These are phyloP conservation scores for Margaritispora aquatica DNA, from an alignment of 495 filamentous ascomycete species.

Conservation along the genomic window DNA sequence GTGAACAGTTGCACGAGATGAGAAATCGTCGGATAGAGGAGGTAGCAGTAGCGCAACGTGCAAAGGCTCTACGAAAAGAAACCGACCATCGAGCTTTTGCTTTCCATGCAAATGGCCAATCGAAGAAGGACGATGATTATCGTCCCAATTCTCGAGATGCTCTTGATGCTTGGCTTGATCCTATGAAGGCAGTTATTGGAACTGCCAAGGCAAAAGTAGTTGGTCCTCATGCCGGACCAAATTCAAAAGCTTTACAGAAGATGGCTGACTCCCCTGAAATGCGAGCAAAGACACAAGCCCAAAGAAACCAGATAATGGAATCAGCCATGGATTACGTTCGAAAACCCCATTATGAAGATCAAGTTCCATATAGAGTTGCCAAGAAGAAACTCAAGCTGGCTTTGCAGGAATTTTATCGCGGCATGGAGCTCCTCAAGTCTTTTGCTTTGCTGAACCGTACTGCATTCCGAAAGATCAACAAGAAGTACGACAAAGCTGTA, in stretches of 20 bases:
- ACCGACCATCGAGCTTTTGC: constrained; percentile 5
- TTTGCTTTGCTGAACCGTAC: constrained; percentile 87
- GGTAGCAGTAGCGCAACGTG: constrained; percentile 39
- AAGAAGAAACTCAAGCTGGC: constrained; percentile 88
- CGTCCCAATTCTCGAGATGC: constrained; percentile 17
- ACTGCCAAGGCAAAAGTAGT: constrained; percentile 18
- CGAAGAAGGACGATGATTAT: constrained; percentile 8
- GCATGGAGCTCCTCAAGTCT: constrained; percentile 83
- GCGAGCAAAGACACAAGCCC: constrained; percentile 1
- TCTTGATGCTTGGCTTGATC: constrained; percentile 18
- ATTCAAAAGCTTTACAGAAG: constrained; percentile 21
- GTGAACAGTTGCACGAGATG: constrained; percentile 84
- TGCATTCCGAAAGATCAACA: constrained; percentile 95
- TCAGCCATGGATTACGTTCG: constrained; percentile 52
- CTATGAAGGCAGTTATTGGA: constrained; percentile 15
- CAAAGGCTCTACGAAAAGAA: constrained; percentile 15
- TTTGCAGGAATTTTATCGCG: constrained; percentile 85
- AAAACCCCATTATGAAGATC: constrained; percentile 36
- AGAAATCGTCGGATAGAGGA: constrained; percentile 70
- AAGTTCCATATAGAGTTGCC: constrained; percentile 74
- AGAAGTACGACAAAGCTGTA: constrained; percentile 92
- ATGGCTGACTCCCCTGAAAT: constrained; percentile 17
- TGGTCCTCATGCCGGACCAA: constrained; percentile 12
- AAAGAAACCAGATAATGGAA: constrained; percentile 22
- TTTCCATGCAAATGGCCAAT: constrained; percentile 6